phyloP scores from a whole-genome alignment of 257 asterid species.

The Misopates orontium region DNA sequence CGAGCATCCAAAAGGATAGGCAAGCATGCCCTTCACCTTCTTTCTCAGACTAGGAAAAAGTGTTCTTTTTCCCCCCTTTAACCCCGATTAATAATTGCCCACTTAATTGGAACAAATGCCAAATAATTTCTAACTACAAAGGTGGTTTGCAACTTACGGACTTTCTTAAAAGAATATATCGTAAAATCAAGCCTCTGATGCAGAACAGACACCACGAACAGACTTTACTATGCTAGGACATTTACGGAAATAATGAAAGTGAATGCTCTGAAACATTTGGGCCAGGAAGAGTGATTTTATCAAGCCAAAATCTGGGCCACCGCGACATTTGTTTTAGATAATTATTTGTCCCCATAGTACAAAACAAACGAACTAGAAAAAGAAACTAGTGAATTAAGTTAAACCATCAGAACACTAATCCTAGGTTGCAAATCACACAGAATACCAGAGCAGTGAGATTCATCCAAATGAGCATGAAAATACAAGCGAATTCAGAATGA shows the following conservation, averaged over 20 bases:
- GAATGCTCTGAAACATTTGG: background rate
- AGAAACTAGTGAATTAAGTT: background rate
- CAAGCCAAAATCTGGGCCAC: constrained; percentile 5
- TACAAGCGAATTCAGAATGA: constrained; percentile 16
- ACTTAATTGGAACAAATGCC: background rate
- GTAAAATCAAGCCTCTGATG: background rate
- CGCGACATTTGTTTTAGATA: background rate
- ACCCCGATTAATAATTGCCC: background rate
- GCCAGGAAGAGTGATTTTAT: background rate
- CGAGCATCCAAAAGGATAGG: background rate
- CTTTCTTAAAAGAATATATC: too few relatives aligned
- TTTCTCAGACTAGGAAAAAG: background rate
- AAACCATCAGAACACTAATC: background rate
- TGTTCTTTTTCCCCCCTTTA: background rate
- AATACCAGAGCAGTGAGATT: constrained; percentile 8
- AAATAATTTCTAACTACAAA: background rate
- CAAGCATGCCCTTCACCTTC: background rate
- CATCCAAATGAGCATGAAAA: constrained; percentile 6
- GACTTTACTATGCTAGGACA: background rate
- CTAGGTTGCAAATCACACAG: background rate
- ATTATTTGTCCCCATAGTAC: background rate
- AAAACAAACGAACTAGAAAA: background rate
- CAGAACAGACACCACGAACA: background rate
- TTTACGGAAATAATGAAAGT: background rate
- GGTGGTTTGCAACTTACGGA: too few relatives aligned